Evolutionary conservation across 2,329 filamentous ascomycete species (phyloP).

Genomic region (Aureobasidium sp.): DNA sequence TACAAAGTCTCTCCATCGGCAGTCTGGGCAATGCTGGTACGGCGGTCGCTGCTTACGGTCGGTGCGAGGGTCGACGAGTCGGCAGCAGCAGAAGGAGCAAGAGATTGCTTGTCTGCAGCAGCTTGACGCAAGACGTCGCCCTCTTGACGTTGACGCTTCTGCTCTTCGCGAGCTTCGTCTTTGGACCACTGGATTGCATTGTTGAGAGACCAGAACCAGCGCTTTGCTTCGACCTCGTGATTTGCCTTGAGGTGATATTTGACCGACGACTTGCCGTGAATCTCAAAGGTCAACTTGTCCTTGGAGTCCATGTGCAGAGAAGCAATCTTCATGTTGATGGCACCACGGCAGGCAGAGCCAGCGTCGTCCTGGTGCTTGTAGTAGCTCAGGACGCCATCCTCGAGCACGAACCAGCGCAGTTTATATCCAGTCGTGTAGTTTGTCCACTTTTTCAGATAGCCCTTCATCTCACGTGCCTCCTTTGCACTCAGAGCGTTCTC

Average conservation of each 20-base stretch:
- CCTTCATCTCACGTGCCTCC: slow-evolving; percentile 94
- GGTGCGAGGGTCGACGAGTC: slow-evolving; percentile 5
- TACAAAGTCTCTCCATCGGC: slow-evolving; percentile 33
- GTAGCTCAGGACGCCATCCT: slow-evolving; percentile 95
- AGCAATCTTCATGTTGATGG: slow-evolving; percentile 98
- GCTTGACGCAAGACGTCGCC: slow-evolving; percentile 66
- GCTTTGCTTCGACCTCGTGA: slow-evolving; percentile 94
- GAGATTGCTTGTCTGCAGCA: slow-evolving; percentile 19
- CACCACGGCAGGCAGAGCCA: slow-evolving; percentile 89
- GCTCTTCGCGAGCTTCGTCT: slow-evolving; percentile 89
- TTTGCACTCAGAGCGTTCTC: slow-evolving; percentile 61
- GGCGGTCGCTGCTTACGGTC: neutral
- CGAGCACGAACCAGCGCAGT: slow-evolving; percentile 92
- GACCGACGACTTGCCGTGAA: slow-evolving; percentile 94
- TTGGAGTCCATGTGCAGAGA: slow-evolving; percentile 91
- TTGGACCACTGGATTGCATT: slow-evolving; percentile 99
- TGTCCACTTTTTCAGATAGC: slow-evolving; percentile 98
- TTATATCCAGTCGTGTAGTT: slow-evolving; percentile 98
- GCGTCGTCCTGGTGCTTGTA: slow-evolving; percentile 99
- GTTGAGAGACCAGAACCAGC: slow-evolving; percentile 98
- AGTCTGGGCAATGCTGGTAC: neutral
- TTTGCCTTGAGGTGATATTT: slow-evolving; percentile 98
- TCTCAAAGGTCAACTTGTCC: slow-evolving; percentile 96
- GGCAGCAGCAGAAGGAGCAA: neutral
- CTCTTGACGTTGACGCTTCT: slow-evolving; percentile 65